Evolutionary conservation across 2,329 filamentous ascomycete genomes (phyloP).

Genomic region (Zymoseptoria passerinii): DNA sequence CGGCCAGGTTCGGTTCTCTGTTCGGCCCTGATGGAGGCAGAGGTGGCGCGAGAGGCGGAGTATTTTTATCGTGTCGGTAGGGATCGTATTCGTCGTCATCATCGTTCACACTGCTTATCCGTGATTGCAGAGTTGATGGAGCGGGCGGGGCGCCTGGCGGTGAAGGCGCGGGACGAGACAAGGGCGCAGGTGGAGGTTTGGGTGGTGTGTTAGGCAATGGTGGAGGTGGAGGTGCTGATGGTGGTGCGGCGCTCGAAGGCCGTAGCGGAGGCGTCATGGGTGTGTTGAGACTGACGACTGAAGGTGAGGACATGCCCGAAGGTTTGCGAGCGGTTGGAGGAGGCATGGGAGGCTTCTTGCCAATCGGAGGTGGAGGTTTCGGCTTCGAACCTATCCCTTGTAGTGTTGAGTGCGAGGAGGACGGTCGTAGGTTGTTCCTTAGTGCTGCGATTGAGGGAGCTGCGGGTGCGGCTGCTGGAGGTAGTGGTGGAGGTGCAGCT

Average conservation of each 20-base stretch:
- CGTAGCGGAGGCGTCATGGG: slow-evolving; percentile 29
- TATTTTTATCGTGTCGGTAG: slow-evolving; percentile 23
- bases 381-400: slow-evolving; percentile 46
- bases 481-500: slow-evolving; percentile 47
- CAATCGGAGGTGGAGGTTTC: slow-evolving; percentile 65
- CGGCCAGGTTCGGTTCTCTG: slow-evolving; percentile 43
- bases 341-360: slow-evolving; percentile 61
- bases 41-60: slow-evolving; percentile 52
- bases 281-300: slow-evolving; percentile 25
- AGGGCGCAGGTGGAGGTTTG: slow-evolving; percentile 10
- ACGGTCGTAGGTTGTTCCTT: slow-evolving; percentile 45
- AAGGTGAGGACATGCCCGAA: slow-evolving; percentile 37
- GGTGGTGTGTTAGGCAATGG: slow-evolving; percentile 26
- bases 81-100: slow-evolving; percentile 18
- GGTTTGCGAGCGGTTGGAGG: slow-evolving; percentile 51
- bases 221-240: slow-evolving; percentile 43
- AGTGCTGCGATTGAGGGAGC: slow-evolving; percentile 40
- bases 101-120: slow-evolving; percentile 10
- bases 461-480: slow-evolving; percentile 42
- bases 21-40: slow-evolving; percentile 32
- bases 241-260: slow-evolving; percentile 55
- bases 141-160: slow-evolving; percentile 43
- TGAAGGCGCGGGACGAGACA: slow-evolving; percentile 11
- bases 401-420: slow-evolving; percentile 51
- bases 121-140: slow-evolving; percentile 35